Base-by-base conservation (phyloP, 2,329 filamentous ascomycete species). In the Thielaviopsis populi region DNA sequence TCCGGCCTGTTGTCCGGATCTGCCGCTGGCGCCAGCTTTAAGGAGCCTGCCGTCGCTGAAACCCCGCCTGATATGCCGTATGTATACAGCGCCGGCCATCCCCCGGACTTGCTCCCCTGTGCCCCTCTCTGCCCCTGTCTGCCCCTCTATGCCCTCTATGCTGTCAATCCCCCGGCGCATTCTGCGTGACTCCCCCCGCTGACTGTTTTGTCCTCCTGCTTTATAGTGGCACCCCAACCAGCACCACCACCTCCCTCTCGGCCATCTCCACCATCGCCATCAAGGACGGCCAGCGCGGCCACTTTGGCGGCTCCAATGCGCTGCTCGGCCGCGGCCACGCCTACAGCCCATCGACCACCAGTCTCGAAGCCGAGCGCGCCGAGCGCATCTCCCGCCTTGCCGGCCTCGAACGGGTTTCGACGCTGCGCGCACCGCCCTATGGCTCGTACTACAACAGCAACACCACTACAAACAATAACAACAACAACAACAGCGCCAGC, bases 351-450 rank as follows among this genome's bases (percentile, higher is more conserved):
- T 74, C 83, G 6, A 82, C 83, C 63, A 87, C 83, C 68, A 92
- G 87, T 70, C 84, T 94, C 66, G 91, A 96, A 70, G 91, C 91
- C 67, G 91, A 96, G 74, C 89, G 91, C 69, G 91, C 90, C 67
- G 91, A 96, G 75, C 91, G 92, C 70, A 96, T 97, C 74, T 96
- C 91, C 53, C 91, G 92, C 61, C 84, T 96, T 24, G 89, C 91
- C 13, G 92, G 92, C n/a, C 83, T 96, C 43, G 91, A 95, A 73
- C 85, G 89, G 64, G 86, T 96, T 65, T 86, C 88, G 17, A 88
- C 89, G n/a, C 80, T 87, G 53, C 85, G 88, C 67, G 78, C 82
- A 37, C 74, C 76, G 10, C 70, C 75, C 24, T 50, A 40, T 11
- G 62, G 48, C 8, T 50, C 46, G 27, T 19, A 63, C 48, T 42